Base-by-base conservation (phyloP, 177 flowering plant genomes). In the Tripterygium wilfordii region DNA sequence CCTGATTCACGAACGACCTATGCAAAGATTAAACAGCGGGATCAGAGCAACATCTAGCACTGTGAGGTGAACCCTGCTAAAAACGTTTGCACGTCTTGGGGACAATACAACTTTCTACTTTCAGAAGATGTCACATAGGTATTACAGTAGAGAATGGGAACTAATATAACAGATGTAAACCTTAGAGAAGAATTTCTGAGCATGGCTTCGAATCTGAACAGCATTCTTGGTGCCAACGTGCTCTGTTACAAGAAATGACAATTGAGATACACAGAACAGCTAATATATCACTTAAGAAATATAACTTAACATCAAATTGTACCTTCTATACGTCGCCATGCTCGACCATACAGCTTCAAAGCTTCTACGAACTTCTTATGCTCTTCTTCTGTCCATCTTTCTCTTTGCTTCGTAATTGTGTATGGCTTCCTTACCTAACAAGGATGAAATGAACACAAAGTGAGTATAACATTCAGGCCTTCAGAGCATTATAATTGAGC, bases 1-100 rank as follows among this genome's bases (percentile, higher is more conserved):
- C 33, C 67, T 21, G 82, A 58, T 21, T 84, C 84, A 22, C 82
- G 79, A 20, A 61, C 76, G 41, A 83, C 83, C 95, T 88, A 52
- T n/a, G n/a, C 21, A 51, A 26, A 21, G 17, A 18, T 14, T 42
- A 40, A 39, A 40, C 19, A 38, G n/a, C 36, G 41, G n/a, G n/a
- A n/a, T 58, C 20, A 58, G 53, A 48, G 49, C 17, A 12, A 36
- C 12, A 50, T n/a, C 15, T 36, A 56, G 5, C 17, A 49, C n/a
- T 17, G 20, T 23, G n/a, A 12, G 12, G 31, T 8, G 19, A 49
- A 56, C 57, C 66, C 66, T 31, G 27, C 23, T 19, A 42, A 43
- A 27, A n/a, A 38, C 42, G 29, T 53, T 36, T 23, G 35, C 49
- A 60, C 32, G 53, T 45, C 64, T 56, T 8, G 12, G 42, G 46